Base-by-base conservation (phyloP, 225 moss, liverwort and hornwort genomes). In the Pseudoscleropodium purum region DNA sequence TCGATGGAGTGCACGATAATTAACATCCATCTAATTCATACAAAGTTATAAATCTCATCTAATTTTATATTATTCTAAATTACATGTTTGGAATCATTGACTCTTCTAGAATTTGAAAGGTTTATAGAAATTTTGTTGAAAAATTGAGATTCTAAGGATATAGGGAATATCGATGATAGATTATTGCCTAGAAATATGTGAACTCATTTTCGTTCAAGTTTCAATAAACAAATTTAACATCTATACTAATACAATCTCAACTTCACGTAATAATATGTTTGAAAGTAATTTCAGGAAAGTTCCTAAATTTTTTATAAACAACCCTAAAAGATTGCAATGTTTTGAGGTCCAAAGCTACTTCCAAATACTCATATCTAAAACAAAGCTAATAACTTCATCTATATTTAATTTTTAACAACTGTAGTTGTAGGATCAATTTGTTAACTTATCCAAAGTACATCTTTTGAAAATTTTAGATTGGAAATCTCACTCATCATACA, bases 241-340 rank as follows among this genome's bases (percentile, higher is more conserved):
- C 20, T 37, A 6, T 37, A 37, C 11, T 37, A 2, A 20, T 67
- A 11, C 20, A 37, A 67, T 67, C 6, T 37, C 67, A 37, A 37
- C 3, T 67, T 36, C 67, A 6, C 11, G 0, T 69, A n/a, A 69
- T 1, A 69, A n/a, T 23, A 69, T n/a, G 0, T 4, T 69, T 24
- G 24, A 69, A n/a, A 69, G 1, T 4, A 69, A n/a, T 23, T n/a
- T n/a, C n/a, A n/a, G n/a, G n/a, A n/a, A n/a, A n/a, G n/a, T n/a
- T n/a, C n/a, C n/a, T n/a, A n/a, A n/a, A n/a, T n/a, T n/a, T n/a
- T n/a, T n/a, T n/a, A n/a, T 6, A 12, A 3, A 69, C n/a, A 69
- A 7, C 24, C 0, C 2, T 7, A 69, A 2, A n/a, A 0, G 69
- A 23, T n/a, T 68, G 37, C 1, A 0, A 20, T 68, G 37, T 37